phyloP scores from a whole-genome alignment of 2,329 filamentous ascomycete genomes.

The Dactylellina parvicollis region DNA sequence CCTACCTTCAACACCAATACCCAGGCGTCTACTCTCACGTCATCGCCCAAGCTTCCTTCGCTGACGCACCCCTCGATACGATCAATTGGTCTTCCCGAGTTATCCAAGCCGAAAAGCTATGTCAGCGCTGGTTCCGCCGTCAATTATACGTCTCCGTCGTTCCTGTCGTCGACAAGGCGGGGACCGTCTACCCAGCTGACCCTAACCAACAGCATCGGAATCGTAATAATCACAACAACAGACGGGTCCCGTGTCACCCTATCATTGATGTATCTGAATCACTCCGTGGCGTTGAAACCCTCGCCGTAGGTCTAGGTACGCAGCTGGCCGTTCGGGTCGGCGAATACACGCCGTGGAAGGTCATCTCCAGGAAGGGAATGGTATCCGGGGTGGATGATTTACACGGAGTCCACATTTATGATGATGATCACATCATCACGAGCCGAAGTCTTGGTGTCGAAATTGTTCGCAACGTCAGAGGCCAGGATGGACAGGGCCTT shows the following conservation, averaged over 20 bases:
- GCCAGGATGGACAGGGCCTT: background rate
- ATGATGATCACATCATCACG: constrained; percentile 25
- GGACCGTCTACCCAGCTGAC: constrained; percentile 6
- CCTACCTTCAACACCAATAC: constrained; percentile 42
- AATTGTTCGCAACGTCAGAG: constrained; percentile 11
- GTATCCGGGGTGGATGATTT: constrained; percentile 19
- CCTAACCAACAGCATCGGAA: constrained; percentile 2
- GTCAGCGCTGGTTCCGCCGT: constrained; percentile 22
- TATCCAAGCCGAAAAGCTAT: constrained; percentile 23
- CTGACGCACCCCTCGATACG: background rate
- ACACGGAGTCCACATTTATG: constrained; percentile 18
- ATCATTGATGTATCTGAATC: constrained; percentile 23
- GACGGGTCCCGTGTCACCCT: constrained; percentile 7
- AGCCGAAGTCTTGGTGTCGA: constrained; percentile 26
- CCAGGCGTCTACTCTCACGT: constrained; percentile 21
- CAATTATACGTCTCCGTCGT: constrained; percentile 30
- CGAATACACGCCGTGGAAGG: constrained; percentile 22
- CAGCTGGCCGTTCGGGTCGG: constrained; percentile 21
- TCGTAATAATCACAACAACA: background rate
- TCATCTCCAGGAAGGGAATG: constrained; percentile 20
- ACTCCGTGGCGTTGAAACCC: constrained; percentile 16
- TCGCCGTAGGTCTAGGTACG: constrained; percentile 26
- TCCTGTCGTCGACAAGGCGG: background rate
- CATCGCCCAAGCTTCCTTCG: background rate
- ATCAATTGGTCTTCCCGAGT: constrained; percentile 28